Conservation (phyloP, 2,329 filamentous ascomycete species). For the Aspergillus jensenii region DNA sequence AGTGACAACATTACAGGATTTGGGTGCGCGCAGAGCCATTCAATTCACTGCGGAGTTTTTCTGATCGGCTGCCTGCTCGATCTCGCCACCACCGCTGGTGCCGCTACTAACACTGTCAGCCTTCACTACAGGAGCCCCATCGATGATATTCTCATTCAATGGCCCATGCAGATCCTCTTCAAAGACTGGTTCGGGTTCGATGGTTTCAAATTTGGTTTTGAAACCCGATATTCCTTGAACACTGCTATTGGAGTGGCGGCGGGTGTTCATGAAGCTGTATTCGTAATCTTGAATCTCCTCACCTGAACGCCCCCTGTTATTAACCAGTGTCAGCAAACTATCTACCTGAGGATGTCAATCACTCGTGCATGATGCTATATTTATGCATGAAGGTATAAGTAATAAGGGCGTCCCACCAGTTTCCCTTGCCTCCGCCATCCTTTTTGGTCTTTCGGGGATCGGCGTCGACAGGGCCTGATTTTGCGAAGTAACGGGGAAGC, state of each 20-base stretch:
- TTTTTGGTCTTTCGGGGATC: slow-evolving; percentile 97
- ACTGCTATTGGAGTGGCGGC: slow-evolving; percentile 91
- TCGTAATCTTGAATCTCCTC: slow-evolving; percentile 81
- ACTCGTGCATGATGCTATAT: not conserved
- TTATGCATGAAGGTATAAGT: not conserved
- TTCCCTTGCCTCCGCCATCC: slow-evolving; percentile 86
- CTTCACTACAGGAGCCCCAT: slow-evolving; percentile 21
- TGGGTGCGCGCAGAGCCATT: not conserved
- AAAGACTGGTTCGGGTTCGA: slow-evolving; percentile 87
- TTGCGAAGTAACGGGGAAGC: slow-evolving; percentile 90
- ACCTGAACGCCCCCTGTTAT: slow-evolving; percentile 72
- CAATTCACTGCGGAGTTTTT: not conserved
- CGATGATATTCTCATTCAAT: slow-evolving; percentile 43
- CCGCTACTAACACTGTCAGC: slow-evolving; percentile 50
- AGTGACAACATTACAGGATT: not conserved
- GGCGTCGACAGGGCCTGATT: slow-evolving; percentile 74
- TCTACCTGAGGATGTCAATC: not conserved
- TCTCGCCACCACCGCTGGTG: slow-evolving; percentile 13
- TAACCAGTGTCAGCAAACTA: slow-evolving; percentile 6
- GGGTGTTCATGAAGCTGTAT: slow-evolving; percentile 80
- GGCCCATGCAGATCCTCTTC: slow-evolving; percentile 81
- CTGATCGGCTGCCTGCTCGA: slow-evolving; percentile 16
- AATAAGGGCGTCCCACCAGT: slow-evolving; percentile 67
- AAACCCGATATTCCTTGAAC: slow-evolving; percentile 72
- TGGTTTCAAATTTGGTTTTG: slow-evolving; percentile 94